phyloP scores from a whole-genome alignment of 2,329 filamentous ascomycete genomes.

The Dendryphion nanum region DNA sequence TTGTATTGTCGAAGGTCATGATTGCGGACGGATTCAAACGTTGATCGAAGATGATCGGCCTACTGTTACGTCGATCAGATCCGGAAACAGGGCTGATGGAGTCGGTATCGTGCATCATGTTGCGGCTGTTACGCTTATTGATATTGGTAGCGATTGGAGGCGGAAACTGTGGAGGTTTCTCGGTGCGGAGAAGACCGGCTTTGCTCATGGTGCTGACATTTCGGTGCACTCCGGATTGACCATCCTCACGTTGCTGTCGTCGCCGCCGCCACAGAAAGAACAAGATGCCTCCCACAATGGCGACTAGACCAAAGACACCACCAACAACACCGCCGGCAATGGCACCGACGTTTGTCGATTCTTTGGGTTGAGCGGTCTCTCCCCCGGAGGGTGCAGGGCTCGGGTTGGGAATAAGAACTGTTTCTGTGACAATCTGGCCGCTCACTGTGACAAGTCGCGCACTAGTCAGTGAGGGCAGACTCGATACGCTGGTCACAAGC shows the following conservation, averaged over 20 bases:
- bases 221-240: constrained; percentile 30
- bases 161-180: constrained; percentile 22
- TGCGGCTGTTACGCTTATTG: constrained; percentile 24
- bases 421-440: constrained; percentile 44
- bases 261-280: constrained; percentile 42
- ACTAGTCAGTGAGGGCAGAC: constrained; percentile 19
- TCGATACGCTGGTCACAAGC: not conserved
- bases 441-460: constrained; percentile 44
- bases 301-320: constrained; percentile 37
- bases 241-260: constrained; percentile 18
- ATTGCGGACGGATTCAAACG: constrained; percentile 49
- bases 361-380: constrained; percentile 6
- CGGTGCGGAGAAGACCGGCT: constrained; percentile 42
- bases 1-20: constrained; percentile 47
- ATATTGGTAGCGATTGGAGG: constrained; percentile 26
- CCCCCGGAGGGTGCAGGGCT: constrained; percentile 22
- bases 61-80: constrained; percentile 40
- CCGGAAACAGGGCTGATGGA: constrained; percentile 35
- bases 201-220: constrained; percentile 51
- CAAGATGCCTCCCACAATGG: constrained; percentile 37
- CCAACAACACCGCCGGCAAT: constrained; percentile 50
- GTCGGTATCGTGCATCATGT: constrained; percentile 24
- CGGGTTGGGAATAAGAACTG: constrained; percentile 41
- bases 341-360: constrained; percentile 38
- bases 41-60: constrained; percentile 48